phyloP scores from a whole-genome alignment of 805 yeast genomes.

The Alloascoidea hylecoeti region DNA sequence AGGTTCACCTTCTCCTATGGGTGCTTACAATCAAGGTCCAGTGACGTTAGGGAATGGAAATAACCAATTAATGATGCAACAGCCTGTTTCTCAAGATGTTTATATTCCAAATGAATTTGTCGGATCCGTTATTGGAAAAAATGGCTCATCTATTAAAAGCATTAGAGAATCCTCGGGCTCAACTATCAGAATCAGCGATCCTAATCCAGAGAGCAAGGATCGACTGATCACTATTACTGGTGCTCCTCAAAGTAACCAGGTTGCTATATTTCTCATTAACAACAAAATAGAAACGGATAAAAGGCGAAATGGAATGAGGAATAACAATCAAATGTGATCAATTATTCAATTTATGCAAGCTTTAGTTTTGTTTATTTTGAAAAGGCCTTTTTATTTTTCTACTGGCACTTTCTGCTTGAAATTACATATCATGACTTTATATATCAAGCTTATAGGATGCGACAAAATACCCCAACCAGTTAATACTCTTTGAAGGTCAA shows the following conservation, averaged over 20 bases:
- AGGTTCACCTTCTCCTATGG: neutral
- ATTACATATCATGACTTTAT: slow-evolving; percentile 3
- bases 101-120: slow-evolving; percentile 60
- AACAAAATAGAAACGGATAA: slow-evolving; percentile 58
- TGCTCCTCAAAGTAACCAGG: slow-evolving; percentile 49
- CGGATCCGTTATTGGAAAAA: slow-evolving; percentile 71
- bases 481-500: no score
- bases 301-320: slow-evolving; percentile 23
- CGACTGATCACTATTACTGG: slow-evolving; percentile 61
- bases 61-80: slow-evolving; percentile 15
- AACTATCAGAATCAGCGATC: slow-evolving; percentile 52
- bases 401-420: slow-evolving; percentile 2
- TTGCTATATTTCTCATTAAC: slow-evolving; percentile 59
- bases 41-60: slow-evolving; percentile 3
- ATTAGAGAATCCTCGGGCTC: slow-evolving; percentile 61
- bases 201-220: slow-evolving; percentile 32
- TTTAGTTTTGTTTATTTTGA: slow-evolving; percentile 3
- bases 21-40: slow-evolving; percentile 1
- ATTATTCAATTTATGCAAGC: neutral
- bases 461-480: no score
- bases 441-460: no score
- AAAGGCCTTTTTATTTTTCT: slow-evolving; percentile 1
- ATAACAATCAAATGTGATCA: slow-evolving; percentile 9
- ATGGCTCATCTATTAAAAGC: slow-evolving; percentile 65
- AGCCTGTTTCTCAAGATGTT: slow-evolving; percentile 46